phyloP scores from a whole-genome alignment of 441 rosid genomes.

The Pelargonium citronellum region DNA sequence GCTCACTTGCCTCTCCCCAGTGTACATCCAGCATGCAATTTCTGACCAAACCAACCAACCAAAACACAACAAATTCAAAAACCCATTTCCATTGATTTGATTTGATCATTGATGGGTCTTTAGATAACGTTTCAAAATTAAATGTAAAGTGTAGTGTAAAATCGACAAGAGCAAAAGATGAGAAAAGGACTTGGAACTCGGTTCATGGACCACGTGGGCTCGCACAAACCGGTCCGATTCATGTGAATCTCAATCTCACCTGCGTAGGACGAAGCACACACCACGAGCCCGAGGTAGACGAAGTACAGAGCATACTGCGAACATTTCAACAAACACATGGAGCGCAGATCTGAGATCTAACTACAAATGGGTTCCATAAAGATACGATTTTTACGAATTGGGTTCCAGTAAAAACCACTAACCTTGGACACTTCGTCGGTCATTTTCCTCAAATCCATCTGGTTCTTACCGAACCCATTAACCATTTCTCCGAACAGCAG shows the following conservation, averaged over 20 bases:
- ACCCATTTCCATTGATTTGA: background rate
- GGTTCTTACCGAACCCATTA: slow-evolving; percentile 53
- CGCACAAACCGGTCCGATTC: no score
- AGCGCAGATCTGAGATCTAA: background rate
- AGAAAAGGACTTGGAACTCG: no score
- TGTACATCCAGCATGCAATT: slow-evolving; percentile 78
- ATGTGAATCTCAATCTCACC: slow-evolving; percentile 37
- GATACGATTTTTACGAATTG: background rate
- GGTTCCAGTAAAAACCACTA: background rate
- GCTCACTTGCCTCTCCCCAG: slow-evolving; percentile 72
- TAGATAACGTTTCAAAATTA: no score
- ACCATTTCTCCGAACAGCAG: slow-evolving; percentile 52
- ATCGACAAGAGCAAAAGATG: background rate
- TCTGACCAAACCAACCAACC: slow-evolving; percentile 32
- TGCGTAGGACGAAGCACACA: slow-evolving; percentile 92
- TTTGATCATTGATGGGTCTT: background rate
- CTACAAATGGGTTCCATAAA: background rate
- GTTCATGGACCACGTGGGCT: no score
- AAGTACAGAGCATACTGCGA: slow-evolving; percentile 88
- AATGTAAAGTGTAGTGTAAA: no score
- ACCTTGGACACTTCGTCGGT: slow-evolving; percentile 45
- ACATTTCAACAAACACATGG: slow-evolving; percentile 12
- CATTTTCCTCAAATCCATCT: slow-evolving; percentile 28
- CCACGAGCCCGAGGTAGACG: slow-evolving; percentile 89
- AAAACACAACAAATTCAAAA: background rate